Base-by-base conservation (phyloP, 164 flowering plant genomes). In the Dillenia suffruticosa region DNA sequence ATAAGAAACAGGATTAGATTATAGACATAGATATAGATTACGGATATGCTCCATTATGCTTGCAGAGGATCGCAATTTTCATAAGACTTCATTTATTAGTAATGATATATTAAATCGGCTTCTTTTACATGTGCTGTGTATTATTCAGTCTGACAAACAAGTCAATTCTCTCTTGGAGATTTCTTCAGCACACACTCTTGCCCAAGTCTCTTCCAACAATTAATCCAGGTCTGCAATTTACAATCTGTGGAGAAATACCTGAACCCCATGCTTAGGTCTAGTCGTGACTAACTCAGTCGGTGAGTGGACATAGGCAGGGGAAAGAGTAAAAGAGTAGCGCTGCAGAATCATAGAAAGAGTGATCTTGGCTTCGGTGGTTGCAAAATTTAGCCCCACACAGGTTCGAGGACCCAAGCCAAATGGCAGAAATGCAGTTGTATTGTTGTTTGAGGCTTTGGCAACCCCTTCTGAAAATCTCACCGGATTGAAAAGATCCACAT, bases 261-360 rank as follows among this genome's bases (percentile, higher is more conserved):
- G 60, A 9, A 57, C 4, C 16, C 60, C 60, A 43, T 57, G 60
- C 44, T 57, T 22, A 10, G 60, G 60, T 10, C 60, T n/a, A 14
- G 16, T 2, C 10, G 47, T 57, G 49, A 59, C 0, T 12, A 47
- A 2, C 40, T 10, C 46, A 10, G 15, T 12, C 8, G 50, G 50
- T 48, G n/a, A 14, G 50, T 11, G 50, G 7, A 48, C 50, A 10
- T 48, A 48, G n/a, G 50, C 50, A 11, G 50, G 50, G 50, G 50
- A 48, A 14, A 48, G 50, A 1, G 51, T 48, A 14, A 48, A 48
- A 11, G 50, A 11, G 50, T 48, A 48, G n/a, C 50, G n/a, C 8
- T 48, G n/a, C n/a, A 48, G 3, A 14, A 11, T 48, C 50, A 48
- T 48, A 14, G 50, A 48, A 14, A 48, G 50, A 48, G 50, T 5